Evolutionary conservation across 495 filamentous ascomycete species (phyloP).

Genomic region (Aspergillus panamensis): DNA sequence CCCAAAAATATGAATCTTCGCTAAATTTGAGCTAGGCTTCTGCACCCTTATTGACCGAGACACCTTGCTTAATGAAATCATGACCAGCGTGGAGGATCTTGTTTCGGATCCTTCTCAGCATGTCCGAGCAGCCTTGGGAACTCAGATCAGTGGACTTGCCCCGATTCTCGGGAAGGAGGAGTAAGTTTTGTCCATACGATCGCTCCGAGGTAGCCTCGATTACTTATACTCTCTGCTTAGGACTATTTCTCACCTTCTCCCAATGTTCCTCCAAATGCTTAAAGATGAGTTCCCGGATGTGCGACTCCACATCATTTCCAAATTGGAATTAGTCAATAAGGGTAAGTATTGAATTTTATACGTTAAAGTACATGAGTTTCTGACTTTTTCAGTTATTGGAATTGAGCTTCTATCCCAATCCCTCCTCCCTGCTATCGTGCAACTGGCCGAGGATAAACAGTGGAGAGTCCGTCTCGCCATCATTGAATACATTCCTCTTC

Average conservation of each 20-base stretch:
- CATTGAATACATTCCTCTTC: conserved; percentile 97
- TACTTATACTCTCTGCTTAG: conserved; percentile 40
- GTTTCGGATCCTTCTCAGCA: conserved; percentile 96
- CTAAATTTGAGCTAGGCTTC: conserved; percentile 61
- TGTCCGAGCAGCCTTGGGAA: conserved; percentile 90
- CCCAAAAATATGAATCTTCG: conserved; percentile 3
- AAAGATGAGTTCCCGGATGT: conserved; percentile 99
- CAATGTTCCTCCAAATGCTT: conserved; percentile 99
- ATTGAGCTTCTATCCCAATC: conserved; percentile 96
- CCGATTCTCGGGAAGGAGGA: conserved; percentile 97
- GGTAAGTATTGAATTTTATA: conserved; percentile 46
- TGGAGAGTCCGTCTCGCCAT: conserved; percentile 98
- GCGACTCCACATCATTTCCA: conserved; percentile 96
- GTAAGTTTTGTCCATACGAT: conserved; percentile 51
- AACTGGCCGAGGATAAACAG: conserved; percentile 98
- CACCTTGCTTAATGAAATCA: conserved; percentile 90
- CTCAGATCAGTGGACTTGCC: conserved; percentile 94
- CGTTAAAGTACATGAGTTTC: conserved; percentile 1
- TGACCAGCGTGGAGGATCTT: conserved; percentile 92
- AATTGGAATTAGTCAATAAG: conserved; percentile 95
- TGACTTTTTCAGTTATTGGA: conserved; percentile 69
- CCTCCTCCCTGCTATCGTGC: conserved; percentile 95
- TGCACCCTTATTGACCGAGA: conserved; percentile 82
- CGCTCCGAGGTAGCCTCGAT: neutral
- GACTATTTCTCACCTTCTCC: conserved; percentile 92